Conservation (phyloP, 2,329 filamentous ascomycete species). For the Aureobasidium pullulans region DNA sequence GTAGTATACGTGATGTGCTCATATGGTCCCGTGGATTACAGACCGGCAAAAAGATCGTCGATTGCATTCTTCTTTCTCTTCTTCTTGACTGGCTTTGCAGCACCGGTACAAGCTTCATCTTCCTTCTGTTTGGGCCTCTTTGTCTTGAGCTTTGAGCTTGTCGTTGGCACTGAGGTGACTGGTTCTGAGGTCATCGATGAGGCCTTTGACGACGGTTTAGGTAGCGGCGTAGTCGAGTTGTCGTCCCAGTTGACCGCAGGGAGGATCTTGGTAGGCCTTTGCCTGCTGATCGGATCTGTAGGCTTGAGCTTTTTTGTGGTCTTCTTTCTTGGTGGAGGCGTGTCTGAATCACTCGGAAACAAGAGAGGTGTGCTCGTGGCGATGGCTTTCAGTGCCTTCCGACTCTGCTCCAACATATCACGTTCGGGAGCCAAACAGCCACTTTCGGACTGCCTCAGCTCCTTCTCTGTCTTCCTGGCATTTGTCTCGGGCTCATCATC, state of each 20-base stretch:
- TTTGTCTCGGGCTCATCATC: background rate
- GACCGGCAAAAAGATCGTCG: constrained; percentile 62
- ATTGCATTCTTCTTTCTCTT: constrained; percentile 58
- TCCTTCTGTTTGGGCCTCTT: constrained; percentile 18
- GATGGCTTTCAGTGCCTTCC: constrained; percentile 4
- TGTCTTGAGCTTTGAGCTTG: constrained; percentile 18
- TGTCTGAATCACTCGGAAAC: background rate
- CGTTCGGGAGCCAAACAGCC: constrained; percentile 3
- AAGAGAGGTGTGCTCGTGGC: background rate
- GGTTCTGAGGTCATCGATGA: background rate
- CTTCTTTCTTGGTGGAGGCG: background rate
- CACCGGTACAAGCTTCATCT: background rate
- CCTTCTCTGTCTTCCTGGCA: constrained; percentile 6
- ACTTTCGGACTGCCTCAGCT: background rate
- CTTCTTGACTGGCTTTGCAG: constrained; percentile 34
- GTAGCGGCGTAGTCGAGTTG: background rate
- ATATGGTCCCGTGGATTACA: constrained; percentile 24
- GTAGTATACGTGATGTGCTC: too few species aligned
- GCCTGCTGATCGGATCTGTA: background rate
- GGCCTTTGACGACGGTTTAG: background rate
- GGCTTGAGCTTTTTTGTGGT: constrained; percentile 1
- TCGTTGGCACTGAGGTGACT: background rate
- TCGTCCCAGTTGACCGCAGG: constrained; percentile 5
- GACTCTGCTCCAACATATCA: constrained; percentile 9
- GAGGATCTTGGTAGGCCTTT: background rate